phyloP scores from a whole-genome alignment of 441 rosid genomes.

The Geranium incanum region DNA sequence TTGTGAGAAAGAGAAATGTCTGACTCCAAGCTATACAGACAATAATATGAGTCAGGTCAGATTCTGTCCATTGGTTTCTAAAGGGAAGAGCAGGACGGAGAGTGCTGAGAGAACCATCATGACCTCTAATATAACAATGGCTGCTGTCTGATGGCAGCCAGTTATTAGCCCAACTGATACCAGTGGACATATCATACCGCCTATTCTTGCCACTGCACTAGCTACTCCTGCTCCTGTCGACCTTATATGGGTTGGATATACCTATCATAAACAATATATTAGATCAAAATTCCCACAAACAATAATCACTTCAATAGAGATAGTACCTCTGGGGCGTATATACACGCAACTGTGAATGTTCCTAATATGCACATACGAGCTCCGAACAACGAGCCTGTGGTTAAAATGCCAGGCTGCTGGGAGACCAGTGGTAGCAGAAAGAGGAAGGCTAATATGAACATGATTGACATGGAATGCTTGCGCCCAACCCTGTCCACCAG shows the following conservation, averaged over 20 bases:
- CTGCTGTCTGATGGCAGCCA: neutral
- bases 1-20: no score
- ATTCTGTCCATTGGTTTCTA: conserved; percentile 2
- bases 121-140: neutral
- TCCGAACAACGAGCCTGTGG: conserved; percentile 64
- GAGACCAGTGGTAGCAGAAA: conserved; percentile 64
- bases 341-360: conserved; percentile 61
- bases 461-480: conserved; percentile 61
- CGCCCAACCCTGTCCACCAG: conserved; percentile 74
- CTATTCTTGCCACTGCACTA: neutral
- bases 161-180: neutral
- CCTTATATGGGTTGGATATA: neutral
- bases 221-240: conserved; percentile 2
- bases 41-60: neutral
- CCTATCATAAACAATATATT: neutral
- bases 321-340: conserved; percentile 86
- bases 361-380: conserved; percentile 78
- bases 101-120: neutral
- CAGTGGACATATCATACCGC: conserved; percentile 5
- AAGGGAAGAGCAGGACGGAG: neutral
- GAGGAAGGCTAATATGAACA: conserved; percentile 58
- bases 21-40: no score
- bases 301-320: neutral
- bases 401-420: conserved; percentile 47
- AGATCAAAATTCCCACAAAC: neutral